phyloP scores from a whole-genome alignment of 257 asterid species.

The Nicotiana tomentosiformis region DNA sequence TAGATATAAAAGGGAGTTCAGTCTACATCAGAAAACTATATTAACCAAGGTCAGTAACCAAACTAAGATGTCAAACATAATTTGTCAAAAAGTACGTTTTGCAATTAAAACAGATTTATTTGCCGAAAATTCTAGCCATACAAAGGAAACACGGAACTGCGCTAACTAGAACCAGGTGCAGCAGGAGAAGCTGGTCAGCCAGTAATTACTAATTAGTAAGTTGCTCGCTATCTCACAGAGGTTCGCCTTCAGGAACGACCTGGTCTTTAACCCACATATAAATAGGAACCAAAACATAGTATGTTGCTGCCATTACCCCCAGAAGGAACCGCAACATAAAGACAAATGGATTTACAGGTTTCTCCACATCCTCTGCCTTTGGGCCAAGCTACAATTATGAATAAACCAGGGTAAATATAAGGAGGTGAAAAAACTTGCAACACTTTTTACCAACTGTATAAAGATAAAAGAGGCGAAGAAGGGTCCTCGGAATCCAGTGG shows the following conservation, averaged over 20 bases:
- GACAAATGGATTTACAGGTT: constrained; percentile 59
- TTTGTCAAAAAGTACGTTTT: not conserved
- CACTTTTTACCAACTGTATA: not conserved
- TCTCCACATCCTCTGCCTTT: constrained; percentile 66
- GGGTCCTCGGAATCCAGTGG: not conserved
- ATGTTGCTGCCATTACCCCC: constrained; percentile 73
- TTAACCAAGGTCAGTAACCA: not conserved
- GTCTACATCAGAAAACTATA: not conserved
- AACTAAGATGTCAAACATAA: not conserved
- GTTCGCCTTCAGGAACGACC: constrained; percentile 69
- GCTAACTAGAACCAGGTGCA: not conserved
- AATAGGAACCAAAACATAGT: constrained; percentile 77
- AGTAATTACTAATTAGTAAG: not conserved
- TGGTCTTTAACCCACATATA: constrained; percentile 97
- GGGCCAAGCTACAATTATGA: constrained; percentile 69
- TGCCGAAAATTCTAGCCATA: not conserved
- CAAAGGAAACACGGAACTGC: not conserved
- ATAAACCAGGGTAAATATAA: not conserved
- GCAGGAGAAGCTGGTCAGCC: not conserved
- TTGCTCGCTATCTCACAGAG: constrained; percentile 39
- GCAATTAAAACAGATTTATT: not conserved
- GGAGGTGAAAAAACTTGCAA: not conserved
- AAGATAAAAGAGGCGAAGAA: not conserved
- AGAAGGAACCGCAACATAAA: constrained; percentile 59
- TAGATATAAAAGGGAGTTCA: not conserved